phyloP scores from a whole-genome alignment of 225 moss, liverwort and hornwort species.

The Polytrichum commune region DNA sequence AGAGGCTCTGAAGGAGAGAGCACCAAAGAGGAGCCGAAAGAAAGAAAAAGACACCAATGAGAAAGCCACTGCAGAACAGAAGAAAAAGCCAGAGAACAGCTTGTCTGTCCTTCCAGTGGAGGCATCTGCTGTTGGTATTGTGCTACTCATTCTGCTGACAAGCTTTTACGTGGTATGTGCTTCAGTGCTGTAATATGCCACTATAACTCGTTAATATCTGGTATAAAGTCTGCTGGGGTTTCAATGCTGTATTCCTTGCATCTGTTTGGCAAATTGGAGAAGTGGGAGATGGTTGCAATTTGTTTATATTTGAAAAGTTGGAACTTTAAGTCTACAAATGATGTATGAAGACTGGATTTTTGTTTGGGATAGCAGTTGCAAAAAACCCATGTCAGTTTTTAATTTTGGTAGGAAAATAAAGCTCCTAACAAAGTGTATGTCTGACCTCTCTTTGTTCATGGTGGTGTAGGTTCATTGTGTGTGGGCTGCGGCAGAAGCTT shows the following conservation, averaged over 20 bases:
- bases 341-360: too few relatives aligned
- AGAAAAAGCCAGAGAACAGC: conserved; percentile 38
- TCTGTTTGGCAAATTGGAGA: too few relatives aligned
- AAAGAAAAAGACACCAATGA: conserved; percentile 62
- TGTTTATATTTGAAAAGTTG: too few relatives aligned
- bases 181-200: background rate
- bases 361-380: conserved; percentile 3
- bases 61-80: conserved; percentile 53
- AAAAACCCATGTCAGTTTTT: conserved; percentile 2
- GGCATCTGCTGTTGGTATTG: conserved; percentile 77
- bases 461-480: conserved; percentile 87
- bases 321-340: too few relatives aligned
- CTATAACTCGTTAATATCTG: too few relatives aligned
- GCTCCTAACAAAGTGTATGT: background rate
- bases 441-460: background rate
- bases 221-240: too few relatives aligned
- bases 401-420: background rate
- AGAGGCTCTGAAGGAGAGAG: conserved; percentile 61
- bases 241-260: too few relatives aligned
- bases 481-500: conserved; percentile 99
- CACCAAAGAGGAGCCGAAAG: conserved; percentile 74
- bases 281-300: too few relatives aligned
- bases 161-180: conserved; percentile 93
- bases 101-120: conserved; percentile 78
- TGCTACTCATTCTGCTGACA: conserved; percentile 69